Evolutionary conservation across 2,329 filamentous ascomycete genomes (phyloP).

Genomic region (Aspergillus sp.): DNA sequence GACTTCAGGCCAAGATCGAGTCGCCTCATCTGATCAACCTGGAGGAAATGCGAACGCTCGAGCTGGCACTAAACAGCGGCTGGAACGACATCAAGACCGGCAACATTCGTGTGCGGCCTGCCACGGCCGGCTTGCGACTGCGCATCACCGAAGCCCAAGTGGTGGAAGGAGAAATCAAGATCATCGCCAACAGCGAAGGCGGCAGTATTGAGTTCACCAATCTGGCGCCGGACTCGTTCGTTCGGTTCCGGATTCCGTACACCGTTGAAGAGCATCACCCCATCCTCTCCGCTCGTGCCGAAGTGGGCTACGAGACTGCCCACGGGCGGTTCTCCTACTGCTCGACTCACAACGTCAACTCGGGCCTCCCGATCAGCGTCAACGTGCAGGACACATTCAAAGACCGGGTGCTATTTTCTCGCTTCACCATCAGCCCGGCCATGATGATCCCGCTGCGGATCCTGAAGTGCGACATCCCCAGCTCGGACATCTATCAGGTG

Average conservation of each 20-base stretch:
- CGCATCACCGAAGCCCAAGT: constrained; percentile 52
- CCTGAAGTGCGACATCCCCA: constrained; percentile 67
- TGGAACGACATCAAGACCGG: constrained; percentile 64
- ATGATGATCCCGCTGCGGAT: constrained; percentile 73
- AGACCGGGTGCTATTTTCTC: constrained; percentile 74
- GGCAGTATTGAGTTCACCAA: constrained; percentile 47
- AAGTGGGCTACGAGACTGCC: constrained; percentile 70
- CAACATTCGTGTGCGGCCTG: constrained; percentile 55
- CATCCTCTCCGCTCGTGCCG: constrained; percentile 71
- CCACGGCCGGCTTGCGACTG: constrained; percentile 60
- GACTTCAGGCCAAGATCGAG: constrained; percentile 67
- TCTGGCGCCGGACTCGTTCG: constrained; percentile 30
- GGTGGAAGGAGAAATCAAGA: constrained; percentile 41
- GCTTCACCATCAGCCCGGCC: constrained; percentile 85
- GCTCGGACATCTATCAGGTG: constrained; percentile 64
- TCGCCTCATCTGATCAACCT: constrained; percentile 73
- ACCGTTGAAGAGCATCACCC: constrained; percentile 75
- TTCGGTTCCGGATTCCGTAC: constrained; percentile 68
- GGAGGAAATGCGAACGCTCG: constrained; percentile 73
- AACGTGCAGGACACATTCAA: constrained; percentile 98
- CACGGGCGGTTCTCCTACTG: constrained; percentile 65
- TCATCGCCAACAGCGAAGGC: constrained; percentile 44
- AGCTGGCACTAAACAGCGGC: constrained; percentile 70
- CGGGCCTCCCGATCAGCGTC: constrained; percentile 81
- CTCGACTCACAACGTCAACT: constrained; percentile 62